These are phyloP conservation scores for Yarrowia osloensis DNA, from an alignment of 805 yeast species.

Conservation along the genomic window DNA sequence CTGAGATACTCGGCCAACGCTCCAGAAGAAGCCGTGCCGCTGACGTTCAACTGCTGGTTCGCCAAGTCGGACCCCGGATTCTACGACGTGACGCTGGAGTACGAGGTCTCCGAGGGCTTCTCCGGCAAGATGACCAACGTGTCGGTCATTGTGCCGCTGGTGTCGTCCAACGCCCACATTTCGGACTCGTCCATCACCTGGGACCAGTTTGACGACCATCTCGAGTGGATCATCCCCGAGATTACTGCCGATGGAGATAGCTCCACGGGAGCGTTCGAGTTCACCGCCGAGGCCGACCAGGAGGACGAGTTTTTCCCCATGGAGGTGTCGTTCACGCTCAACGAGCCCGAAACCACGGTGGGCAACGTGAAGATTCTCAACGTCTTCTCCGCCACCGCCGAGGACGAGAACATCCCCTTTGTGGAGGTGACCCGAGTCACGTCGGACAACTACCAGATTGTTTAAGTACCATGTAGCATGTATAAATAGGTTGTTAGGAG, in stretches of 20 bases:
- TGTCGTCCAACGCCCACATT: constrained; percentile 56
- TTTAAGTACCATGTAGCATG: constrained; percentile 31
- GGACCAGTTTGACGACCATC: constrained; percentile 66
- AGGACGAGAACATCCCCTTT: constrained; percentile 64
- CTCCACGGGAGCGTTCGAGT: constrained; percentile 74
- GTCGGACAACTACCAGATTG: constrained; percentile 45
- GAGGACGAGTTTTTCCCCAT: constrained; percentile 92
- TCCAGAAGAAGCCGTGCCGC: constrained; percentile 66
- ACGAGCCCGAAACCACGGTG: constrained; percentile 49
- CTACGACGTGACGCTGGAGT: constrained; percentile 82
- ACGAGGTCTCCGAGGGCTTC: constrained; percentile 61
- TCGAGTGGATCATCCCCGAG: constrained; percentile 62
- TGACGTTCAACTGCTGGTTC: constrained; percentile 84
- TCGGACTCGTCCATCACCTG: constrained; percentile 44
- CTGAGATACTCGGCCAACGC: constrained; percentile 87
- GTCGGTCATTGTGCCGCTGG: constrained; percentile 63
- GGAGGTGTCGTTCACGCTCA: constrained; percentile 62
- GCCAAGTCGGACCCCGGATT: constrained; percentile 58
- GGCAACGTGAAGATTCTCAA: constrained; percentile 67
- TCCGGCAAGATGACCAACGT: constrained; percentile 56
- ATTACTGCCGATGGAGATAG: constrained; percentile 52
- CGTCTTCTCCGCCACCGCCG: constrained; percentile 53
- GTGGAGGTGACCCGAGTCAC: constrained; percentile 51
- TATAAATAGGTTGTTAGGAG: constrained; percentile 18
- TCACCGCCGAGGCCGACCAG: constrained; percentile 67